Evolutionary conservation across 139 green algal species (phyloP), one percentile per base, ranked within the genome.

Genomic region (Tetradesmus obliquus): DNA sequence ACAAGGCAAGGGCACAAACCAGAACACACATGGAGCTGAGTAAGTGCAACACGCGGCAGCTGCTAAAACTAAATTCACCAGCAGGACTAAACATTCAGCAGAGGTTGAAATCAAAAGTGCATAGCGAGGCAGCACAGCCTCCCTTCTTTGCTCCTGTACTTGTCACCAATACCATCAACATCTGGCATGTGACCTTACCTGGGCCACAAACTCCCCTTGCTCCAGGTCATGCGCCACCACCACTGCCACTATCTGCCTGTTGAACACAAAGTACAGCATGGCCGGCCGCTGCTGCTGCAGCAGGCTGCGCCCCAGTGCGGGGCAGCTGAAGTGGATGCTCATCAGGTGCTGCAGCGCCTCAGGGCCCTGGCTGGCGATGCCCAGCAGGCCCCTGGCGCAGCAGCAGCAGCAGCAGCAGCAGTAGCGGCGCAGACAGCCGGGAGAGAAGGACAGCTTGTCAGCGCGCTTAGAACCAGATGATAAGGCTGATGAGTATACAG

Each of bases 181-280:
- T 12, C 10, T 15, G 13, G 62, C 62, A 72, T 72, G 12, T 20
- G 12, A 89, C 54, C 12, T 13, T 24, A 98, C 95, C 95, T 99
- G 98, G 3, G 95, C 97, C 82, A 99, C 98, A 95, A 99, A 99
- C 91, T 99, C 98, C 0, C 97, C 98, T 5, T 86, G 10, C 0
- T 60, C 6, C 0, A 99, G 89, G 91, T 97, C 93, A 92, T 99
- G 98, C 13, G 97, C 98, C 74, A 99, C 97, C 71, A 99, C 69
- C 82, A 99, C 97, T 1, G 93, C 94, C 62, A 99, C 96, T 51
- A 96, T 95, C 10, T 87, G 55, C 17, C 79, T 62, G 66, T 97
- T 98, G 96, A 98, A 99, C 5, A 99, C 96, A 93, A 99, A 99
- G 94, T 99, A 99, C 72, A 99, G 95, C 98, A 99, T 99, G 82